Base-by-base conservation (phyloP, 257 asterid species). In the Scutellaria galericulata region DNA sequence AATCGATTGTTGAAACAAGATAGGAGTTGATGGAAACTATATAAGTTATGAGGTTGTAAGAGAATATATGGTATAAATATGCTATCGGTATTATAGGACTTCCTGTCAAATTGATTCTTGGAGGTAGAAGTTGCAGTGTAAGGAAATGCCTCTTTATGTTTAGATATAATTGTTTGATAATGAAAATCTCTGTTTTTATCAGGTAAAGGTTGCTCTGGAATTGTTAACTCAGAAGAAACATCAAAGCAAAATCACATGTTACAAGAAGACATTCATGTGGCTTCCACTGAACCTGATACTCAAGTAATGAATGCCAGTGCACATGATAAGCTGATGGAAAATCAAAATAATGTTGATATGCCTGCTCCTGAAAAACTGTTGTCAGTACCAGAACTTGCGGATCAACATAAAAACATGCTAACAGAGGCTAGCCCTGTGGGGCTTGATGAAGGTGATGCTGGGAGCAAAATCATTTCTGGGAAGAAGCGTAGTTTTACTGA, bases 401-500 rank as follows among this genome's bases (percentile, higher is more conserved):
- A 80, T 76, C 75, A 59, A 77, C 85, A 78, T n/a, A 71, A 72
- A 53, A 75, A 72, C 78, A 67, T 86, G 76, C 79, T 86, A 4
- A 72, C 75, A 56, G 92, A 86, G 79, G 81, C 79, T 74, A 85
- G 85, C 76, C 93, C 91, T 5, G 75, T 11, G 22, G 86, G 85
- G 60, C 77, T 80, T 45, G 81, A 82, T 77, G 96, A 86, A 45
- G 83, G 82, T 83, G 95, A 87, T 80, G 78, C 86, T 75, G 86
- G 93, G 73, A 83, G 92, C 87, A 88, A 89, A 79, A 67, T 86
- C 15, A 40, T 84, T 64, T 75, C 95, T 13, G 93, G 96, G 67
- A 94, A 84, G 82, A 94, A 94, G 76, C 99, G 99, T 52, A 88
- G 87, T 72, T 86, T 85, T 46, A 87, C 99, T 68, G 97, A 88